A percentile compares a stretch with the other conserved stretches of the same genome.
Conservation (phyloP, 768 basidiomycete genomes). For the Clavaria fumosa region DNA sequence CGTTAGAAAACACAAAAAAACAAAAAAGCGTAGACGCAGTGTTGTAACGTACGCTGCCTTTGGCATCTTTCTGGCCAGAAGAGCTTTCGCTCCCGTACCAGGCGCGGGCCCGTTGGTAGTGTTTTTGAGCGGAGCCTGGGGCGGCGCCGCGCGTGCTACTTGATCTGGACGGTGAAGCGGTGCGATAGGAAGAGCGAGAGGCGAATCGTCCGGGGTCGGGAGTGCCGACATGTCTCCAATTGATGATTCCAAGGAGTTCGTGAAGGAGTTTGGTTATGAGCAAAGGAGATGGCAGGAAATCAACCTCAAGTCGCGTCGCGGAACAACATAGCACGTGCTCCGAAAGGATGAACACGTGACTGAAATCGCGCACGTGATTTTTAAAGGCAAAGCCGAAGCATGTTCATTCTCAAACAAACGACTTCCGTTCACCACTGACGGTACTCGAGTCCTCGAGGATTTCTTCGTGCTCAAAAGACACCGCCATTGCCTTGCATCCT, state of each 20-base stretch:
- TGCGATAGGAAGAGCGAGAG: constrained; percentile 45
- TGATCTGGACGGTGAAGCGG: constrained; percentile 78
- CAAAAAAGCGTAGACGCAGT: too few relatives aligned
- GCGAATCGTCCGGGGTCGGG: constrained; percentile 52
- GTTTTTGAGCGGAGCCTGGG: constrained; percentile 69
- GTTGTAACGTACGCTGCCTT: too few relatives aligned
- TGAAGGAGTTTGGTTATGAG: too few relatives aligned
- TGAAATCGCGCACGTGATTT: constrained; percentile 1
- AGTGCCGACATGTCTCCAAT: constrained; percentile 34
- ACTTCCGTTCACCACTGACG: too few relatives aligned
- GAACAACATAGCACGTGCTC: background rate
- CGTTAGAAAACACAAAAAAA: constrained; percentile 37
- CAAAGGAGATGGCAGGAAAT: background rate
- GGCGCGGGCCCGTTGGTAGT: constrained; percentile 21
- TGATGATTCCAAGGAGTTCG: too few relatives aligned
- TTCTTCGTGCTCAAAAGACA: too few relatives aligned
- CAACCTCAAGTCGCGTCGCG: background rate
- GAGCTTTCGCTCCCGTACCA: constrained; percentile 79
- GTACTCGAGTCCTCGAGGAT: too few relatives aligned
- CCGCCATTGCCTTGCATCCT: too few relatives aligned
- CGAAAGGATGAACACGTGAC: background rate
- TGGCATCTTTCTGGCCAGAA: constrained; percentile 87
- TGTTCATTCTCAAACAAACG: too few relatives aligned
- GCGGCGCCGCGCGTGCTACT: constrained; percentile 62
- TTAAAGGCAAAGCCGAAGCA: too few relatives aligned